Conservation (phyloP, 2,329 filamentous ascomycete species). For the Elsinoe australis region DNA sequence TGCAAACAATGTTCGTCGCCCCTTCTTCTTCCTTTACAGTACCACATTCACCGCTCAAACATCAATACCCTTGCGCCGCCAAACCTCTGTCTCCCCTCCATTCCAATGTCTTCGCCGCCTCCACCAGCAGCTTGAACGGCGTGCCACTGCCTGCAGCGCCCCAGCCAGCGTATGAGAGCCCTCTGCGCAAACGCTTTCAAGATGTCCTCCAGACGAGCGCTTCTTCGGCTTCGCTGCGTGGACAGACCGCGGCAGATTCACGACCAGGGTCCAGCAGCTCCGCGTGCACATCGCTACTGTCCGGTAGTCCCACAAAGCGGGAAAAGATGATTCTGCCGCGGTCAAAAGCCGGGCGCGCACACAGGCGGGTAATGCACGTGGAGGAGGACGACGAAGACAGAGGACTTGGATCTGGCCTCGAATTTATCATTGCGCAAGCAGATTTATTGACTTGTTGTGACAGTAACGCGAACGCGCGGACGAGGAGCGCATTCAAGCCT, state of each 20-base stretch:
- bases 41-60: constrained; percentile 15
- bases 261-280: constrained; percentile 8
- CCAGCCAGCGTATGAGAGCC: constrained; percentile 27
- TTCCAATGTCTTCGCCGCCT: constrained; percentile 33
- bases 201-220: constrained; percentile 18
- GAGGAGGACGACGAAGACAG: constrained; percentile 14
- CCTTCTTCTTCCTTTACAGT: constrained; percentile 31
- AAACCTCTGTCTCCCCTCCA: constrained; percentile 38
- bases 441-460: constrained; percentile 37
- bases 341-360: constrained; percentile 7
- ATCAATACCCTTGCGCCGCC: constrained; percentile 27
- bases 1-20: constrained; percentile 68
- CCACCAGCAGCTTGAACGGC: constrained; percentile 33
- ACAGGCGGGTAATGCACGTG: constrained; percentile 15
- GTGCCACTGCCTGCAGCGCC: constrained; percentile 26
- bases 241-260: background rate
- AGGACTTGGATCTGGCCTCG: constrained; percentile 23
- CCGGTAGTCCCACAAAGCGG: constrained; percentile 15
- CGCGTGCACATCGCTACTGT: constrained; percentile 10
- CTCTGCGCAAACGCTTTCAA: constrained; percentile 28
- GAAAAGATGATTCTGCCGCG: constrained; percentile 16
- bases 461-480: constrained; percentile 50
- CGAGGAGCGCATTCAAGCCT: constrained; percentile 84
- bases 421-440: constrained; percentile 26
- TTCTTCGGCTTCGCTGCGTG: constrained; percentile 11